These are phyloP conservation scores for Pistacia vera DNA, from an alignment of 345 rosid species.

Conservation along the genomic window DNA sequence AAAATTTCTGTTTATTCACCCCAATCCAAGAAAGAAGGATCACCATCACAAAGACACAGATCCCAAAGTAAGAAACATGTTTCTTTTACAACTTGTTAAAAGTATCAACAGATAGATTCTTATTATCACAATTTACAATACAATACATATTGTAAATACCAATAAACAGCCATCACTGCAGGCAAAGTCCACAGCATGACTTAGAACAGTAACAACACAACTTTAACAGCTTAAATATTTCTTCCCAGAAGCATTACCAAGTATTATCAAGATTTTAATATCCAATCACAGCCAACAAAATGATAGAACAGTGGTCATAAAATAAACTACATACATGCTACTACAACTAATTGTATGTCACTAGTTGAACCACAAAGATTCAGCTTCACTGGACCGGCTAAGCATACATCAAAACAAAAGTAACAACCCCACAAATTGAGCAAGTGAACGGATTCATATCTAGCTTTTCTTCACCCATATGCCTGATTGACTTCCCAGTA, in stretches of 20 bases:
- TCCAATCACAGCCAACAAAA: not conserved
- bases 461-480: not conserved
- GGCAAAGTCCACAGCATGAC: not conserved
- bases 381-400: not conserved
- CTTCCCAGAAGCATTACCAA: not conserved
- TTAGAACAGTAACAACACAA: not conserved
- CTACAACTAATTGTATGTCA: not conserved
- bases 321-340: no score
- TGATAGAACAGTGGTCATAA: not conserved
- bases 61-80: not conserved
- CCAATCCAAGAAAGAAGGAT: not conserved
- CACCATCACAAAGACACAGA: not conserved
- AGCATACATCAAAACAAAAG: not conserved
- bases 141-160: not conserved
- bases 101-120: not conserved
- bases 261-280: slow-evolving; percentile 1
- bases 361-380: not conserved
- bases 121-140: not conserved
- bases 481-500: not conserved
- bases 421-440: not conserved
- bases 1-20: not conserved
- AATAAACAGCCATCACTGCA: not conserved
- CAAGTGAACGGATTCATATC: not conserved
- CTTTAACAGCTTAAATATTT: not conserved
- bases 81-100: not conserved